Percentiles rank a stretch among this genome's conserved stretches.
These are phyloP conservation scores for Turritis glabra DNA, from an alignment of 345 rosid species.

Conservation along the genomic window DNA sequence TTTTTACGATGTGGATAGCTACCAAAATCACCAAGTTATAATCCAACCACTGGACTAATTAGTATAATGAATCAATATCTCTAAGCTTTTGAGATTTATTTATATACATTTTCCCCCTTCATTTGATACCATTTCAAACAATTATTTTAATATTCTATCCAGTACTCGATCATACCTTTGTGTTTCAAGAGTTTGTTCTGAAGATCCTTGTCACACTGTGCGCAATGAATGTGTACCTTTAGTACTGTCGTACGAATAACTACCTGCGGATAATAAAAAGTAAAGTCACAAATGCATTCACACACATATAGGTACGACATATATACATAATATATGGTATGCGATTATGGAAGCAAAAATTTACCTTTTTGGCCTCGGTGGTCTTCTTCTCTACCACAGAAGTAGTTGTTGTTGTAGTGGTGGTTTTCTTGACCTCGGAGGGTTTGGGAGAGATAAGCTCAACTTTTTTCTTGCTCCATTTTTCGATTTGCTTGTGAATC, in stretches of 20 bases:
- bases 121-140: neutral
- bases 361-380: constrained; percentile 55
- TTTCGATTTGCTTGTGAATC: constrained; percentile 61
- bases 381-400: constrained; percentile 38
- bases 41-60: neutral
- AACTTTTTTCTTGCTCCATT: constrained; percentile 65
- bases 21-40: constrained; percentile 28
- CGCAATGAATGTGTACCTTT: constrained; percentile 78
- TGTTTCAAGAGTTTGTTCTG: constrained; percentile 53
- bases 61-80: neutral
- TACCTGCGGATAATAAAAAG: constrained; percentile 37
- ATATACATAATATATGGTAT: neutral
- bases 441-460: constrained; percentile 64
- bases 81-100: neutral
- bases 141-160: neutral
- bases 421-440: constrained; percentile 36
- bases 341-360: neutral
- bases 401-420: constrained; percentile 29
- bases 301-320: neutral
- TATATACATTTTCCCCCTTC: neutral
- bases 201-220: constrained; percentile 68
- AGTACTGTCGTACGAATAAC: constrained; percentile 48
- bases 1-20: constrained; percentile 66
- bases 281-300: neutral
- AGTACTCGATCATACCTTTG: constrained; percentile 51